These are phyloP conservation scores for Stereocaulon alpinum DNA, from an alignment of 495 filamentous ascomycete genomes.

Conservation along the genomic window DNA sequence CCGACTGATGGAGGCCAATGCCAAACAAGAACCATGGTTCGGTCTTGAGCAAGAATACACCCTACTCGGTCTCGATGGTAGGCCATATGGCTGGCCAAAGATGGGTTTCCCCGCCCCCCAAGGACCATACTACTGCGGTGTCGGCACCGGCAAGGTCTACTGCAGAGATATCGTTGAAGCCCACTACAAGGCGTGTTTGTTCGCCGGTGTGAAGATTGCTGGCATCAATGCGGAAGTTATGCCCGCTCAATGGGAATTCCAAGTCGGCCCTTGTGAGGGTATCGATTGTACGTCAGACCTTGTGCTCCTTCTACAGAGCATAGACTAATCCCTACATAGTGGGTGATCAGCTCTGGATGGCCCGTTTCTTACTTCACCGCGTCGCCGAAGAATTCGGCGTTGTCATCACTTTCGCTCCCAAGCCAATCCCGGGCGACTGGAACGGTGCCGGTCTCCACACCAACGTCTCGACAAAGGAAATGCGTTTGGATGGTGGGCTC, in stretches of 20 bases:
- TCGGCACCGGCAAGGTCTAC: conserved; percentile 93
- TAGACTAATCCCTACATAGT: conserved; percentile 38
- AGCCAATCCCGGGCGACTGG: conserved; percentile 98
- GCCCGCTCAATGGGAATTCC: conserved; percentile 99
- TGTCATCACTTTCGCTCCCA: conserved; percentile 92
- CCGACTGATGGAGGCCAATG: conserved; percentile 81
- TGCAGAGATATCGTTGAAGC: conserved; percentile 97
- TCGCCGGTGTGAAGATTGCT: conserved; percentile 83
- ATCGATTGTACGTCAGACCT: conserved; percentile 56
- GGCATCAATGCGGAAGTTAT: conserved; percentile 99
- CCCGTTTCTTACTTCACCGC: conserved; percentile 91
- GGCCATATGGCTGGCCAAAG: conserved; percentile 92
- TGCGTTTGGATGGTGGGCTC: conserved; percentile 88
- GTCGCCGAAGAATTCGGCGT: conserved; percentile 95
- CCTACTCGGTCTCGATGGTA: conserved; percentile 73
- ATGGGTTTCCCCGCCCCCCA: conserved; percentile 94
- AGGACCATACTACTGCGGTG: conserved; percentile 98
- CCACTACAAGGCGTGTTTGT: conserved; percentile 96
- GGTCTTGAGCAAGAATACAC: conserved; percentile 98
- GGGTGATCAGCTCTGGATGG: conserved; percentile 97
- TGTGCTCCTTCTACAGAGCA: not conserved
- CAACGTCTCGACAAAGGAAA: conserved; percentile 84
- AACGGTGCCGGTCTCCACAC: conserved; percentile 97
- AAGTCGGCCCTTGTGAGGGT: conserved; percentile 87
- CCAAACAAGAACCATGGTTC: conserved; percentile 84